Evolutionary conservation across 78 protist species (phyloP), one percentile per base, ranked within the genome.

Genomic region (Dictyostelium intermedium): DNA sequence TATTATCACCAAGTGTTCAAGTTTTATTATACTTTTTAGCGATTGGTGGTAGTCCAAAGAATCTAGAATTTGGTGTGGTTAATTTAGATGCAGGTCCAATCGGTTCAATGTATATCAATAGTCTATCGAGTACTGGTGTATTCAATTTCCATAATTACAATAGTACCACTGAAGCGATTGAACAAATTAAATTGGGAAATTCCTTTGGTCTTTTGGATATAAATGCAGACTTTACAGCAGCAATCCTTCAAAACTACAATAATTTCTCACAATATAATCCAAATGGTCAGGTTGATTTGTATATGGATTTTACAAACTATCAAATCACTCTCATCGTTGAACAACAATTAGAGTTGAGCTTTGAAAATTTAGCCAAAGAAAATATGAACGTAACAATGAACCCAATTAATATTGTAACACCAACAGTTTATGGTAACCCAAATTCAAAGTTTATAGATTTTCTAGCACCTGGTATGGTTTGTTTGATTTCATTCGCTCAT

Each of bases 401-500:
- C 34, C 91, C 91, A 25, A 30, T 84, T 1, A 23, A 66, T 25
- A 30, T 84, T 10, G 74, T 56, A 14, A 27, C 35, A 9, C 84
- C 83, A 4, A 85, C 97, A 6, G 45, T 95, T 5, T 95, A 91
- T 79, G 97, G 97, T 13, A 18, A 34, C 1, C 23, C 32, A 0
- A 11, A 25, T 39, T 60, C 92, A 4, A 72, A 77, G 3, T 95
- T 95, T 72, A 39, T 87, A 2, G 81, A 74, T 30, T 95, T 95
- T 53, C 13, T 95, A 8, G 95, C 95, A 23, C 97, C 97, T 39
- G 97, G 95, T 10, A 82, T 83, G 74, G 47, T 87, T 30, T 79
- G 81, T 6, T 25, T 82, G 16, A 87, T 84, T n/a, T 39, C 63
- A 16, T 79, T 87, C 34, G 87, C 84, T 43, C 92, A 87, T 61